Base-by-base conservation (phyloP, 371 early-diverging fungal species). In the Mucor saturninus region DNA sequence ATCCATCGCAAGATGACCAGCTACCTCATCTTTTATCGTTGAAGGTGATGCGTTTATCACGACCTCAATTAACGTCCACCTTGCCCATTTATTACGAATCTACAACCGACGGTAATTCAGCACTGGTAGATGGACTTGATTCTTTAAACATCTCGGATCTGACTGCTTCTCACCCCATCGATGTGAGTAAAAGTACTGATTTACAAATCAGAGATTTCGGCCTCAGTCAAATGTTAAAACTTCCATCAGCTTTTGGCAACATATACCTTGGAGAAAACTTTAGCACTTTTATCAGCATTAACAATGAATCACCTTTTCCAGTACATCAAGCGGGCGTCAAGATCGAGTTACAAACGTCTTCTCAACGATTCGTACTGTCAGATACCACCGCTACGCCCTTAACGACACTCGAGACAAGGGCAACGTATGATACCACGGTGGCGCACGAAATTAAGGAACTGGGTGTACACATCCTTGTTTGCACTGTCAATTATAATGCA, bases 261-360 rank as follows among this genome's bases (percentile, higher is more conserved):
- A 94, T 98, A 43, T 96, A 96, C 71, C 86, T 98, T 15, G 98
- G 98, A 4, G 97, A 97, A 72, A 93, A 91, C 10, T 95, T 98
- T 62, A 81, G 84, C n/a, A 85, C 91, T n/a, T 90, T 95, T 64
- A 72, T 96, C 46, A 91, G 77, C 26, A 76, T 95, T 66, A 95
- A 93, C 75, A 97, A 96, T 72, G 97, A 96, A 58, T 81, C 88
- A 7, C 42, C 64, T 14, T 68, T 76, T 4, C 63, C 74, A 10
- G 88, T 90, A 14, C 87, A 87, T 35, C 89, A 93, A 48, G 87
- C 95, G 13, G 75, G 77, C 10, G 79, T 94, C 62, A 92, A 88
- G 61, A 90, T 89, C 2, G 97, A 94, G 66, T 85, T 98, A 46
- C 97, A 96, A 71, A 96, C 98, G 2, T 80, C 89, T 1, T 81